Base-by-base conservation (phyloP, 805 yeast genomes). In the Barnettozyma pratensis region DNA sequence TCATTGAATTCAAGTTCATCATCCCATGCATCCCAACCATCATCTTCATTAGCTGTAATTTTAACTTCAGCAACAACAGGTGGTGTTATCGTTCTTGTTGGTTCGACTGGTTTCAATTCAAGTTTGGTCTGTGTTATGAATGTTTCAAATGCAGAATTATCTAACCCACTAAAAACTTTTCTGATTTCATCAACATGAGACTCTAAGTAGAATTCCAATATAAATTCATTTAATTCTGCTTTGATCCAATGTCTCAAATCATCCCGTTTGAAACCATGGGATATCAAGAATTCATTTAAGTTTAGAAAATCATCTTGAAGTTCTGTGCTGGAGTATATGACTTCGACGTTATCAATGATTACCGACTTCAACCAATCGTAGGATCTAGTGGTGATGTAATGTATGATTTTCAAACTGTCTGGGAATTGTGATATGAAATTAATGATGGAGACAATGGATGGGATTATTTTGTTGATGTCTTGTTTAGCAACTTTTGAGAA, bases 1-100 rank as follows among this genome's bases (percentile, higher is more conserved):
- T 47, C 54, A 59, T 70, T 42, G 62, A 68, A 47, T 40, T 45
- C 50, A 30, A 45, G 40, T 6, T 47, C 53, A 44, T 52, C 54
- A 37, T 46, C 50, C 55, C 55, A 52, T 8, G 43, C 50, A 32
- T 41, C 55, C 56, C 53, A 50, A 5, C 9, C 54, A 37, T 54
- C 56, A 6, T 44, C 47, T 1, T 42, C 43, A 7, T 27, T 31
- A 19, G 10, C n/a, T 32, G 31, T 25, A 4, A 7, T 28, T 19
- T 19, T 19, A 19, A 19, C 19, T 19, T 19, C 19, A 19, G 19
- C 19, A 19, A 19, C 19, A 19, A 19, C 19, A 19, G 19, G 19
- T 19, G 19, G 19, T 19, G 19, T 19, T 19, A 19, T 19, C 19
- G 19, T 19, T 19, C 19, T 19, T 19, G 19, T 19, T 19, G 19